phyloP scores from a whole-genome alignment of 1,139 yeast genomes.

The Yamadazyma kanchanaburiensis region DNA sequence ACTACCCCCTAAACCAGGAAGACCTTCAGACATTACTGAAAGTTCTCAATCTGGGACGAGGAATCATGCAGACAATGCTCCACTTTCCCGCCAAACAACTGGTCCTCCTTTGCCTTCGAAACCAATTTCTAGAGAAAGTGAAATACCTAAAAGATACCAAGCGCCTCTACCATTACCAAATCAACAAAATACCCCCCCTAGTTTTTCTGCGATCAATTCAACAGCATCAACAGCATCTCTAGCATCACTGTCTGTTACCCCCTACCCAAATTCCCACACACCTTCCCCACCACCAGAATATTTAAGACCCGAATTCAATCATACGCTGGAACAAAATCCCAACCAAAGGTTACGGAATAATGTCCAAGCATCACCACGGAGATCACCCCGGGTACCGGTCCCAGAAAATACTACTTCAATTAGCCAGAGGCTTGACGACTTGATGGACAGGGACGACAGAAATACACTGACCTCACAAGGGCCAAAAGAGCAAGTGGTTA shows the following conservation, averaged over 20 bases:
- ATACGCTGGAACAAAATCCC: too few relatives aligned
- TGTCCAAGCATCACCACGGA: neutral
- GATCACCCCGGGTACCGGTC: too few relatives aligned
- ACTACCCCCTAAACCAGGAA: conserved; percentile 5
- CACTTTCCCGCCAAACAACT: conserved; percentile 3
- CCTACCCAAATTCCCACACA: too few relatives aligned
- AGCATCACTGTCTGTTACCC: too few relatives aligned
- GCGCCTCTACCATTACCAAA: neutral
- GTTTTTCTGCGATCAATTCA: conserved; percentile 34
- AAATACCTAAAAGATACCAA: neutral
- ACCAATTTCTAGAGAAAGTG: neutral
- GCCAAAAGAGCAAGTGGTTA: too few relatives aligned
- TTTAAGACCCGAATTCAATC: too few relatives aligned
- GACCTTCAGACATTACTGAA: neutral
- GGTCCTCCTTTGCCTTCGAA: conserved; percentile 11
- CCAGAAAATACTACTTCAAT: too few relatives aligned
- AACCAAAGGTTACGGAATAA: too few relatives aligned
- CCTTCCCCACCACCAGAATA: neutral
- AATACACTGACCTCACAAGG: too few relatives aligned
- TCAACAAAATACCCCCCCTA: conserved; percentile 19
- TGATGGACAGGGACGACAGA: conserved; percentile 19
- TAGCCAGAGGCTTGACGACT: too few relatives aligned
- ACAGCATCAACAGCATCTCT: conserved; percentile 20
- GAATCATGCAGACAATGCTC: too few relatives aligned
- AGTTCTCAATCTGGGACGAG: neutral